A percentile compares a stretch with the other conserved stretches of the same genome.
phyloP scores from a whole-genome alignment of 306 rosid species.

The Hylodesmum podocarpum region DNA sequence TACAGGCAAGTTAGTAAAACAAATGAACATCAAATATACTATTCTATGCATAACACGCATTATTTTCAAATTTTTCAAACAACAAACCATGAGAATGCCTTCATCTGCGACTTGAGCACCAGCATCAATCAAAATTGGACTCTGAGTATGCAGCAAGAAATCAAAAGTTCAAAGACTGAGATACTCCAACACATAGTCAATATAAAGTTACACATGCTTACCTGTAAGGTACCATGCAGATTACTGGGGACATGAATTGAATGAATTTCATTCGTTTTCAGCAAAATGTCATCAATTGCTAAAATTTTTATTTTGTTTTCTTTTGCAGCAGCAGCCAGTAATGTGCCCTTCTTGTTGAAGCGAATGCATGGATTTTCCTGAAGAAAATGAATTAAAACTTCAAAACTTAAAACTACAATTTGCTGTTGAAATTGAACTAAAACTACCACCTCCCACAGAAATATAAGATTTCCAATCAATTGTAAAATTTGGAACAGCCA shows the following conservation, averaged over 20 bases:
- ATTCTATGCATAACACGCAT: not conserved
- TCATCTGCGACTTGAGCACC: not conserved
- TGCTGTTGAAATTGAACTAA: not conserved
- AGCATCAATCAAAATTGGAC: conserved; percentile 2
- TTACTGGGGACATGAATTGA: not conserved
- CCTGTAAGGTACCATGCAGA: conserved; percentile 20
- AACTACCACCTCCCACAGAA: not conserved
- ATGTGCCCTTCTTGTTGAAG: conserved; percentile 48
- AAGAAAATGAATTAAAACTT: conserved; percentile 1
- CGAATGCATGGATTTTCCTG: conserved; percentile 47
- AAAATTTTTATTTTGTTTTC: conserved; percentile 50
- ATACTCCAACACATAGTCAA: not conserved
- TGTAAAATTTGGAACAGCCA: not conserved
- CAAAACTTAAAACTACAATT: not conserved
- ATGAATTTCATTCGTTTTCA: not conserved
- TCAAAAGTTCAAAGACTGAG: not conserved
- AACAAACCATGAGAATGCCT: not conserved
- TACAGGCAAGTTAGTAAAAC: not conserved
- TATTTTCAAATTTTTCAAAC: not conserved
- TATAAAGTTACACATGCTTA: not conserved
- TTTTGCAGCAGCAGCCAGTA: conserved; percentile 51
- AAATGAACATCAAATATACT: not conserved
- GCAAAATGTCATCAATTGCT: conserved; percentile 14
- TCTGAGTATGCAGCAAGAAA: conserved; percentile 1
- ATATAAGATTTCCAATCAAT: not conserved